Base-by-base conservation (phyloP, 148 eudicot species). In the Persicaria tinctoria region DNA sequence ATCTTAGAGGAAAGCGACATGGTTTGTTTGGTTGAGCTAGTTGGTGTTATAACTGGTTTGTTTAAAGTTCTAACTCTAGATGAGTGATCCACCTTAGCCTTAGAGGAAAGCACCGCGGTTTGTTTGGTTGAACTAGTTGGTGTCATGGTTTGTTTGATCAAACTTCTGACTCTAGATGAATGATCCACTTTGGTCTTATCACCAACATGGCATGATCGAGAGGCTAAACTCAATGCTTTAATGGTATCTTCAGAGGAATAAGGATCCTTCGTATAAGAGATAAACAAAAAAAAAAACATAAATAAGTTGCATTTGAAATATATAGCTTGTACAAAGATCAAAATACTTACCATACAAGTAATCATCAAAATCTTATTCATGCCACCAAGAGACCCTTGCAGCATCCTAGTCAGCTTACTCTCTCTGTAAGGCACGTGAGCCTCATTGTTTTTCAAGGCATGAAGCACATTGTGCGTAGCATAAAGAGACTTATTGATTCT, bases 331-430 rank as follows among this genome's bases (percentile, higher is more conserved):
- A 71, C 32, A 66, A 41, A 9, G 2, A 74, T 66, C 17, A 41
- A 75, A 48, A 50, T 17, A 23, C 81, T 54, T 81, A 92, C 99
- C 89, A 95, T 80, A 87, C 97, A 90, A 50, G 88, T 80, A 63
- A 95, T 51, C 88, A 95, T 80, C 70, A 90, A 60, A 68, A 84
- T 83, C 78, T 46, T 85, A 79, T 80, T 85, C 51, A 38, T 80
- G n/a, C 88, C 87, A n/a, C 92, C 91, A 82, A 95, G 87, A 62
- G 97, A 95, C 66, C 89, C 97, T 78, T 92, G 92, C 51, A 95
- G 71, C 83, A 95, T 82, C 49, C 90, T 83, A 51, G 94, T 89
- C 48, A 95, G 80, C 85, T 89, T 95, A 77, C 89, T 86, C 73
- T 90, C 99, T 13, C 99, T 87, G 76, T 85, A 95, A 27, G 99